These are phyloP conservation scores for Xylaria sp. DNA, from an alignment of 2,329 filamentous ascomycete species.

Conservation along the genomic window DNA sequence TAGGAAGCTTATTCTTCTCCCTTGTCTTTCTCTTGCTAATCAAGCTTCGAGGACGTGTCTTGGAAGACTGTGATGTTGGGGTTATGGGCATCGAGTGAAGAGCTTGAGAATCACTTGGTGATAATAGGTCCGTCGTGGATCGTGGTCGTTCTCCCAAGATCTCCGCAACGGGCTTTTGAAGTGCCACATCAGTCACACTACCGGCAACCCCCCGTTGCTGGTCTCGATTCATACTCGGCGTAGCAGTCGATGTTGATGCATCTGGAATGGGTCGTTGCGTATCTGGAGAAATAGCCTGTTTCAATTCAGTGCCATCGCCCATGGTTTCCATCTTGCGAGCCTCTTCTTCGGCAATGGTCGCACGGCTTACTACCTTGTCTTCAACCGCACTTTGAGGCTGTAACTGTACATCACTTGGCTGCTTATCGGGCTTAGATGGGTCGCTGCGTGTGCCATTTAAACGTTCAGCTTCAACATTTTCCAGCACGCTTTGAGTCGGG, in stretches of 20 bases:
- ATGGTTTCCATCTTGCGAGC: background rate
- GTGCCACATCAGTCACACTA: constrained; percentile 43
- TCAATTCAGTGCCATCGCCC: background rate
- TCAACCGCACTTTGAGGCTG: background rate
- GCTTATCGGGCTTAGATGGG: background rate
- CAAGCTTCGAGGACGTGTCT: constrained; percentile 49
- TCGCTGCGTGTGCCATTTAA: background rate
- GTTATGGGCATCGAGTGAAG: constrained; percentile 44
- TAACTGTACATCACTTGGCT: background rate
- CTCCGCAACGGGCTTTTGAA: constrained; percentile 50
- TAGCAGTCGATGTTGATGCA: constrained; percentile 13
- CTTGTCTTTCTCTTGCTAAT: constrained; percentile 64
- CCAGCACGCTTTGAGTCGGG: background rate
- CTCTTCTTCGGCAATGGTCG: background rate
- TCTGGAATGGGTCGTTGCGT: constrained; percentile 2
- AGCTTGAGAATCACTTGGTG: constrained; percentile 40
- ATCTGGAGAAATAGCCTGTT: constrained; percentile 4
- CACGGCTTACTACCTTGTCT: background rate
- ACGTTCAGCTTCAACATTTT: background rate
- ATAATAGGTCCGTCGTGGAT: constrained; percentile 20
- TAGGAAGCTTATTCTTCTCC: constrained; percentile 75
- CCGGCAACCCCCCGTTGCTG: constrained; percentile 19
- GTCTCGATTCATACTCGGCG: constrained; percentile 2
- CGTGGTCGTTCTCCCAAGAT: constrained; percentile 46
- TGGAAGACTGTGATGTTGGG: constrained; percentile 48